These are phyloP conservation scores for Coniochaeta hoffmannii DNA, from an alignment of 2,329 filamentous ascomycete genomes.

Conservation along the genomic window DNA sequence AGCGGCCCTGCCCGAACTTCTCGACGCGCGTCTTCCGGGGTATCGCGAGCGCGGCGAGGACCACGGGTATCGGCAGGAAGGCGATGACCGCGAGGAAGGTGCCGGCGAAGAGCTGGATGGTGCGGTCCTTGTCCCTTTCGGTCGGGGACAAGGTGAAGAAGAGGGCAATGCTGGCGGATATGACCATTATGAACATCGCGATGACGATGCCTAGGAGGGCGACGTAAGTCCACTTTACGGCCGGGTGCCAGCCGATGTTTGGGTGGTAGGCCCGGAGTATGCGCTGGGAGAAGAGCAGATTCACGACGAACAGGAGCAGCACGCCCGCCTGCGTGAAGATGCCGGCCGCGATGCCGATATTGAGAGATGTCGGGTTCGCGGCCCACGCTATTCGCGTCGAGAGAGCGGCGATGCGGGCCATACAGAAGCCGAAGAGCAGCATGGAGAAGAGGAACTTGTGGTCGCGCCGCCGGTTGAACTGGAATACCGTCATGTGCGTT, in stretches of 20 bases:
- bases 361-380: slow-evolving; percentile 27
- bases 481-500: slow-evolving; percentile 51
- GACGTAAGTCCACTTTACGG: slow-evolving; percentile 45
- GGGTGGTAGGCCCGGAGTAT: slow-evolving; percentile 69
- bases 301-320: slow-evolving; percentile 68
- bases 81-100: slow-evolving; percentile 58
- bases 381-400: slow-evolving; percentile 47
- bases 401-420: slow-evolving; percentile 45
- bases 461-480: slow-evolving; percentile 38
- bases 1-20: slow-evolving; percentile 59
- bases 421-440: slow-evolving; percentile 51
- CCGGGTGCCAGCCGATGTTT: slow-evolving; percentile 57
- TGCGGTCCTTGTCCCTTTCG: slow-evolving; percentile 44
- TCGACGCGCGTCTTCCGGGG: slow-evolving; percentile 32
- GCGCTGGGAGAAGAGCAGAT: slow-evolving; percentile 70
- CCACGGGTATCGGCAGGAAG: slow-evolving; percentile 57
- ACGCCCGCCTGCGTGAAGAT: slow-evolving; percentile 70
- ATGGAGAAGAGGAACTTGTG: slow-evolving; percentile 55
- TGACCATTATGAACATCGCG: slow-evolving; percentile 57
- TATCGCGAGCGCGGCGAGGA: slow-evolving; percentile 42
- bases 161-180: slow-evolving; percentile 54
- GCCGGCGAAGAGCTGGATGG: slow-evolving; percentile 55
- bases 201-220: slow-evolving; percentile 47
- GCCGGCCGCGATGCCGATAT: slow-evolving; percentile 49
- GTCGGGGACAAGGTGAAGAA: slow-evolving; percentile 56